phyloP scores from a whole-genome alignment of 129 eudicot species.

The Arctium lappa region DNA sequence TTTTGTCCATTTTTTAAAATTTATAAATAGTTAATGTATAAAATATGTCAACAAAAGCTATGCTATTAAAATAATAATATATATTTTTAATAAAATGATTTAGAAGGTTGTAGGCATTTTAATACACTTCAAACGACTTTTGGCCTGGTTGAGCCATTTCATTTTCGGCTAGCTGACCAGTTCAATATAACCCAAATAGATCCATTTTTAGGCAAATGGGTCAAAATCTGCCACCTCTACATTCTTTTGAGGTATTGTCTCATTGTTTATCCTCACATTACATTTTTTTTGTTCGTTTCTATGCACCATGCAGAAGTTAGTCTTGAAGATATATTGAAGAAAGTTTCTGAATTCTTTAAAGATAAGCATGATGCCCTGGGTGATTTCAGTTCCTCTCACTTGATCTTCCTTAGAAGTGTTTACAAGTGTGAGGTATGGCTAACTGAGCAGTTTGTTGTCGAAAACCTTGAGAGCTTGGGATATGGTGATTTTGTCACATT shows the following conservation, averaged over 20 bases:
- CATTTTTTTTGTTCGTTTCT: not conserved
- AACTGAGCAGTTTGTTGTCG: constrained; percentile 53
- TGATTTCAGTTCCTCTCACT: constrained; percentile 24
- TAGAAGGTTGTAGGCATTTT: not conserved
- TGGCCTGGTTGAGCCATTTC: not conserved
- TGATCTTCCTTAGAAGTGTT: constrained; percentile 47
- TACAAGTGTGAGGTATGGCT: constrained; percentile 73
- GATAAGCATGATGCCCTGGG: constrained; percentile 25
- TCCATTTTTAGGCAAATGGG: not conserved
- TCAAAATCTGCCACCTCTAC: not conserved
- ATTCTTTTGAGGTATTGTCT: not conserved
- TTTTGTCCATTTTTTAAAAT: not conserved
- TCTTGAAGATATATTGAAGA: constrained; percentile 59
- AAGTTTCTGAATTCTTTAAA: constrained; percentile 49
- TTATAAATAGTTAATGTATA: not conserved
- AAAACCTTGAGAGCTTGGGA: constrained; percentile 71
- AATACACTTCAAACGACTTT: too few species aligned
- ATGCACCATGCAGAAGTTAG: constrained; percentile 42
- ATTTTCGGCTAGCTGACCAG: too few species aligned
- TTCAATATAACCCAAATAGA: not conserved
- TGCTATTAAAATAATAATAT: not conserved
- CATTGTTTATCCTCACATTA: not conserved
- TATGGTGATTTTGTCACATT: constrained; percentile 65
- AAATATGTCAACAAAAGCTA: not conserved
- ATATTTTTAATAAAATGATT: too few species aligned